A percentile compares a stretch with the other conserved stretches of the same genome.
Conservation (phyloP, 768 basidiomycete genomes). For the Hygrophoropsis aurantiaca region DNA sequence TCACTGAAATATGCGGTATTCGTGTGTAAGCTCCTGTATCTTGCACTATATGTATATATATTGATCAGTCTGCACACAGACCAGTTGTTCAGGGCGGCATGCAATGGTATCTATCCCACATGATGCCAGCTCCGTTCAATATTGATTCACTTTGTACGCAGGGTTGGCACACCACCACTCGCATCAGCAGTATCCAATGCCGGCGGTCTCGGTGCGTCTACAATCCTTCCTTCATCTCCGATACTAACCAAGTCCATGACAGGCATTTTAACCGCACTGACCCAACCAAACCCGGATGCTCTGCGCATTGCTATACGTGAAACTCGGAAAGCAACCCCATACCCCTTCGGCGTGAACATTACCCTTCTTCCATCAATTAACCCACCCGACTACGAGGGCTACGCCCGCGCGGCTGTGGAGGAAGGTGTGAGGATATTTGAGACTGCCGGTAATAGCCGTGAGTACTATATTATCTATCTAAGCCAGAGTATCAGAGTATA, state of each 20-base stretch:
- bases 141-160: slow-evolving; percentile 17
- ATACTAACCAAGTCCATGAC: not conserved
- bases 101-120: slow-evolving; percentile 63
- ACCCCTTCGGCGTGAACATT: slow-evolving; percentile 84
- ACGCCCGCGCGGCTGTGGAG: slow-evolving; percentile 77
- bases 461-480: too few relatives aligned
- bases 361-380: slow-evolving; percentile 87
- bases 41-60: slow-evolving; percentile 1
- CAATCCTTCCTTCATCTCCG: not conserved
- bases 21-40: slow-evolving; percentile 50
- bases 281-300: slow-evolving; percentile 83
- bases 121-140: not conserved
- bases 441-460: slow-evolving; percentile 91
- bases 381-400: slow-evolving; percentile 88
- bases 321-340: slow-evolving; percentile 64
- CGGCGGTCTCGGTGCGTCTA: slow-evolving; percentile 66
- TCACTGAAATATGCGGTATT: slow-evolving; percentile 68
- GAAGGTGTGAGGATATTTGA: slow-evolving; percentile 90
- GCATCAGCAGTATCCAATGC: slow-evolving; percentile 80
- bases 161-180: slow-evolving; percentile 79
- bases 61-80: slow-evolving; percentile 31
- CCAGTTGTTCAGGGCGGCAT: slow-evolving; percentile 88
- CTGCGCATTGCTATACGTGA: slow-evolving; percentile 79
- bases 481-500: too few relatives aligned
- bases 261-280: slow-evolving; percentile 86